A percentile compares a stretch with the other conserved stretches of the same genome.
Evolutionary conservation across 2,329 filamentous ascomycete genomes (phyloP).

Genomic region (Fusarium tanahbumbuense): DNA sequence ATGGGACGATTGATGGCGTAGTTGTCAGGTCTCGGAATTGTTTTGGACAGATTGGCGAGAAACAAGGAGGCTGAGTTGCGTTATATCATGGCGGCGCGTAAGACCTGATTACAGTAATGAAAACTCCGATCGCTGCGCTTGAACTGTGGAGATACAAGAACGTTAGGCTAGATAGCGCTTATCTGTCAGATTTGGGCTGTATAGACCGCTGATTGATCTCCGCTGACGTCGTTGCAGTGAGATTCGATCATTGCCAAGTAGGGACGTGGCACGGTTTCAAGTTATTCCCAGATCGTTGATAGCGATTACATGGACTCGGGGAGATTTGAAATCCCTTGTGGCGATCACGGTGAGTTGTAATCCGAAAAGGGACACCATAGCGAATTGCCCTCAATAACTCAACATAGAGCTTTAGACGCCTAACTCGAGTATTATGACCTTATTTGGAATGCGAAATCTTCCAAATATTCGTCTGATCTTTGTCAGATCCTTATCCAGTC

Average conservation of each 20-base stretch:
- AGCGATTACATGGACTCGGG: background rate
- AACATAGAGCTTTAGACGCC: background rate
- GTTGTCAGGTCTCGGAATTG: background rate
- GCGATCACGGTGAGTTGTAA: background rate
- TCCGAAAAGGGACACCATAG: background rate
- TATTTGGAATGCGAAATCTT: background rate
- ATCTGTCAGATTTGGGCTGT: background rate
- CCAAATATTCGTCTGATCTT: background rate
- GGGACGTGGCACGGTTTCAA: background rate
- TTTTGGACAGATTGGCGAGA: background rate
- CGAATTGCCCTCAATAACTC: background rate
- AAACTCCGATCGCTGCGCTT: background rate
- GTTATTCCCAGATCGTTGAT: background rate
- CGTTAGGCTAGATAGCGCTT: background rate
- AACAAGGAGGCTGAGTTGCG: background rate
- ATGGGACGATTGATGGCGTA: background rate
- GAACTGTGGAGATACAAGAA: background rate
- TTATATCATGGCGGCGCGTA: background rate
- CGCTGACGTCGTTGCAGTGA: constrained; percentile 7
- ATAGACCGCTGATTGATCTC: background rate
- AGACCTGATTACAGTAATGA: background rate
- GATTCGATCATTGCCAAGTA: constrained; percentile 6
- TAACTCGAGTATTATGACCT: background rate
- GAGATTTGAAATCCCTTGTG: background rate
- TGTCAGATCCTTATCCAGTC: background rate